A percentile compares a stretch with the other conserved stretches of the same genome.
phyloP scores from a whole-genome alignment of 495 filamentous ascomycete species.

The Lasiosphaeriaceae sp. region DNA sequence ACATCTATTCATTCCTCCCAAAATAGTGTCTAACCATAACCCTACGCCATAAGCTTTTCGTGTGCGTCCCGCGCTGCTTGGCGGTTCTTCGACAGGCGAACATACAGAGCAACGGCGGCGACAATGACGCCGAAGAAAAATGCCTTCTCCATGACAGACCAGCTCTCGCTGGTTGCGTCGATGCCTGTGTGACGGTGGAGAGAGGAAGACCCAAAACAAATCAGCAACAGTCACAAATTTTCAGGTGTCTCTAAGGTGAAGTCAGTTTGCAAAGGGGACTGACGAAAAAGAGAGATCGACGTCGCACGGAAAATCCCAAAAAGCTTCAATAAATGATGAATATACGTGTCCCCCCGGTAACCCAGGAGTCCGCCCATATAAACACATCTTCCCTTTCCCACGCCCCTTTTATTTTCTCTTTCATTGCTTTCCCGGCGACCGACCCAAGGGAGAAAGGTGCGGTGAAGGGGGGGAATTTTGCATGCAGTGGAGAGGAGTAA shows the following conservation, averaged over 20 bases:
- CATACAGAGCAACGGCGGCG: conserved; percentile 28
- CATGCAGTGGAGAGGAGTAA: neutral
- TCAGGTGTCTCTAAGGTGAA: neutral
- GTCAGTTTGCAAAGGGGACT: neutral
- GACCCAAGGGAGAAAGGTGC: conserved; percentile 2
- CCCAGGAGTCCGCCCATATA: neutral
- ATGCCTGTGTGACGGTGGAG: neutral
- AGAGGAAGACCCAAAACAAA: conserved; percentile 5
- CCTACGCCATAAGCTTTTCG: conserved; percentile 5
- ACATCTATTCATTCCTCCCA: neutral
- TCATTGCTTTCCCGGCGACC: conserved; percentile 8
- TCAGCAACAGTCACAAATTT: neutral
- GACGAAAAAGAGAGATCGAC: no score
- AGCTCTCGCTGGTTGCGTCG: conserved; percentile 23
- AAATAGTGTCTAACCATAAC: neutral
- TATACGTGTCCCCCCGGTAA: neutral
- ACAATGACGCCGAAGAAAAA: conserved; percentile 38
- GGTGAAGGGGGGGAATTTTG: neutral
- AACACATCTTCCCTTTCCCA: no score
- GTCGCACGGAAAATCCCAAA: no score
- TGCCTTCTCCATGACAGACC: conserved; percentile 33
- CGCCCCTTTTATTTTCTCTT: conserved; percentile 3
- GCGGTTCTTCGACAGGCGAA: conserved; percentile 22
- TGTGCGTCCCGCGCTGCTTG: conserved; percentile 1
- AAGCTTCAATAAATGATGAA: no score